A percentile compares a stretch with the other conserved stretches of the same genome.
phyloP scores from a whole-genome alignment of 352 stramenopile species.

The Globisporangium cystogenes region DNA sequence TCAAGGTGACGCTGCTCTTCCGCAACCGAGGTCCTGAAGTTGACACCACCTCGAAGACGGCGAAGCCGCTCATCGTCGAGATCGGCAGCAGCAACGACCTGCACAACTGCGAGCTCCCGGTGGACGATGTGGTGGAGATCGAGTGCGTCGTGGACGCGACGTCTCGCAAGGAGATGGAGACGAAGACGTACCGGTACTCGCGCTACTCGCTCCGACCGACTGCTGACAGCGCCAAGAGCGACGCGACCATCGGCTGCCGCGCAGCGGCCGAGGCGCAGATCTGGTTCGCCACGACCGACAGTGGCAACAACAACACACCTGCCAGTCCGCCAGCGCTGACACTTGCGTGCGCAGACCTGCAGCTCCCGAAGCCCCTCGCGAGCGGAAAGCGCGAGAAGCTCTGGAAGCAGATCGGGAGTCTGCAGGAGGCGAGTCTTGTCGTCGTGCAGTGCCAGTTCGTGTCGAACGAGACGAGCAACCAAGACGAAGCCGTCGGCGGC shows the following conservation, averaged over 20 bases:
- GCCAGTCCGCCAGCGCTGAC: constrained; percentile 10
- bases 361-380: constrained; percentile 21
- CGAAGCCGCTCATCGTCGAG: constrained; percentile 63
- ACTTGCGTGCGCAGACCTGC: constrained; percentile 33
- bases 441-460: constrained; percentile 78
- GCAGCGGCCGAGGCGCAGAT: constrained; percentile 29
- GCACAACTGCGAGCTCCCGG: not conserved
- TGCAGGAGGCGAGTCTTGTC: constrained; percentile 52
- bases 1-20: constrained; percentile 35
- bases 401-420: constrained; percentile 71
- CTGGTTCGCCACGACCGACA: constrained; percentile 19
- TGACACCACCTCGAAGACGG: constrained; percentile 12
- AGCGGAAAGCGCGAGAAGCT: constrained; percentile 23
- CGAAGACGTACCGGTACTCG: constrained; percentile 45
- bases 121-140: constrained; percentile 20
- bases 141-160: constrained; percentile 36
- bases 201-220: constrained; percentile 38
- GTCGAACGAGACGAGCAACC: constrained; percentile 17
- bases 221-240: not conserved
- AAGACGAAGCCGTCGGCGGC: constrained; percentile 7
- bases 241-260: constrained; percentile 21
- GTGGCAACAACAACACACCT: not conserved
- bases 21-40: constrained; percentile 15
- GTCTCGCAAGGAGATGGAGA: constrained; percentile 49
- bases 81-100: constrained; percentile 29